A percentile compares a stretch with the other conserved stretches of the same genome.
Evolutionary conservation across 768 basidiomycete genomes (phyloP).

Genomic region (Sporobolomyces phaffii): DNA sequence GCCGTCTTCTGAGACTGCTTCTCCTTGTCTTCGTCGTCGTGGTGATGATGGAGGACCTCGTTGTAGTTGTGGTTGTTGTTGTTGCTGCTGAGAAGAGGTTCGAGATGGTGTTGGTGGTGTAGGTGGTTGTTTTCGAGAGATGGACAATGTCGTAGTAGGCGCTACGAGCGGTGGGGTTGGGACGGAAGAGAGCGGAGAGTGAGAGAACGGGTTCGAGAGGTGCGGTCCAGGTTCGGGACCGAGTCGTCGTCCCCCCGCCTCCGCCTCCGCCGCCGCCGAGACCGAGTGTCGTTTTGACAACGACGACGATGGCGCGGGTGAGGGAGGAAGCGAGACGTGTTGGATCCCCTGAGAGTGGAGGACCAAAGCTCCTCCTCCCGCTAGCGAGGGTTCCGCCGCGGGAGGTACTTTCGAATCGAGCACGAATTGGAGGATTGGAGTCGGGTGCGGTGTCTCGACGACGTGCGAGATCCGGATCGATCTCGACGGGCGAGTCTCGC

Average conservation of each 20-base stretch:
- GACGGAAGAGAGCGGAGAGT: not conserved
- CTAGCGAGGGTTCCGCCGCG: not conserved
- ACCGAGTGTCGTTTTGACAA: not conserved
- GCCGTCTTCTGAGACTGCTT: too few relatives aligned
- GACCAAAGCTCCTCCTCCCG: not conserved
- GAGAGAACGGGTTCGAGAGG: not conserved
- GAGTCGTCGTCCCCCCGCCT: too few relatives aligned
- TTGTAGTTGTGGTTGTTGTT: too few relatives aligned
- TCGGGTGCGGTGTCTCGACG: not conserved
- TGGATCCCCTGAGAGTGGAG: not conserved
- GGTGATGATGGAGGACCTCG: too few relatives aligned
- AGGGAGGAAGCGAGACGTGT: constrained; percentile 13
- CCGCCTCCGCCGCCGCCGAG: too few relatives aligned
- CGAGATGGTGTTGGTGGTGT: not conserved
- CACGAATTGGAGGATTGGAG: not conserved
- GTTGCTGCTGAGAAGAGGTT: too few relatives aligned
- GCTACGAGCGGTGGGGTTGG: too few relatives aligned
- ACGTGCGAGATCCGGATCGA: not conserved
- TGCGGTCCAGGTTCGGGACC: not conserved
- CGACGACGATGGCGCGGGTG: not conserved
- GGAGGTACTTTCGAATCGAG: not conserved
- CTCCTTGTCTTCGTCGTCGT: too few relatives aligned
- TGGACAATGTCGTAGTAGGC: too few relatives aligned
- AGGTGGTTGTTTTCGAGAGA: too few relatives aligned
- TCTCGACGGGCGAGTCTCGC: too few relatives aligned